Percentiles rank a stretch among this genome's conserved stretches.
Evolutionary conservation across 2,329 filamentous ascomycete species (phyloP).

Genomic region (Triangularia verruculosa): DNA sequence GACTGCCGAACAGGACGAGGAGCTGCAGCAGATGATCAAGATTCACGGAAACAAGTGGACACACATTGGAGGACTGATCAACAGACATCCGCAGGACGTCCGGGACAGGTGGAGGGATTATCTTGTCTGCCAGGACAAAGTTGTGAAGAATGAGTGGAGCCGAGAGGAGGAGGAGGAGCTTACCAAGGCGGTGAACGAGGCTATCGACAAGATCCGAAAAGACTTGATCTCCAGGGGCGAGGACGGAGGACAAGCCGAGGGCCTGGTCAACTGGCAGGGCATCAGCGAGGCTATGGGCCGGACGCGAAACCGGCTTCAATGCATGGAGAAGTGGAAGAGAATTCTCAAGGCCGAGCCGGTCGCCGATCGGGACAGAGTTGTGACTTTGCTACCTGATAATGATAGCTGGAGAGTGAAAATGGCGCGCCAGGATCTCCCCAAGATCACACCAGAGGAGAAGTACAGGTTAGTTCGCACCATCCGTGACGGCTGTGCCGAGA

Average conservation of each 20-base stretch:
- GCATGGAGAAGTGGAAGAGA: conserved; percentile 63
- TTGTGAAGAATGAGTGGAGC: conserved; percentile 56
- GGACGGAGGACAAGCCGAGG: conserved; percentile 41
- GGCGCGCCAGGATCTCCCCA: conserved; percentile 41
- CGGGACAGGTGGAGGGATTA: conserved; percentile 70
- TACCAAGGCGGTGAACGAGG: conserved; percentile 49
- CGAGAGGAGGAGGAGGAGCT: conserved; percentile 57
- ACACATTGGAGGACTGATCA: conserved; percentile 58
- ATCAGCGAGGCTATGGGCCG: conserved; percentile 62
- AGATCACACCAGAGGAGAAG: conserved; percentile 45
- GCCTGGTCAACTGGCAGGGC: conserved; percentile 61
- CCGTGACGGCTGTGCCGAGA: conserved; percentile 37
- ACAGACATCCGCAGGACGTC: conserved; percentile 62
- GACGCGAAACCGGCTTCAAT: conserved; percentile 64
- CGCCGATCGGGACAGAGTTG: conserved; percentile 17
- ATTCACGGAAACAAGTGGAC: conserved; percentile 58
- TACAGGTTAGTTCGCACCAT: conserved; percentile 44
- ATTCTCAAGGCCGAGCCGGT: conserved; percentile 35
- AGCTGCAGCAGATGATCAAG: conserved; percentile 47
- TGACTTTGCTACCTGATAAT: conserved; percentile 25
- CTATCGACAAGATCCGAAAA: conserved; percentile 47
- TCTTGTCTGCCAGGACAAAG: conserved; percentile 54
- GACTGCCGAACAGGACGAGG: conserved; percentile 57
- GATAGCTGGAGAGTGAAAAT: conserved; percentile 43
- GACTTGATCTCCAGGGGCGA: conserved; percentile 32